Percentiles rank a stretch among this genome's conserved stretches.
phyloP scores from a whole-genome alignment of 495 filamentous ascomycete species.

The Halenospora varia region DNA sequence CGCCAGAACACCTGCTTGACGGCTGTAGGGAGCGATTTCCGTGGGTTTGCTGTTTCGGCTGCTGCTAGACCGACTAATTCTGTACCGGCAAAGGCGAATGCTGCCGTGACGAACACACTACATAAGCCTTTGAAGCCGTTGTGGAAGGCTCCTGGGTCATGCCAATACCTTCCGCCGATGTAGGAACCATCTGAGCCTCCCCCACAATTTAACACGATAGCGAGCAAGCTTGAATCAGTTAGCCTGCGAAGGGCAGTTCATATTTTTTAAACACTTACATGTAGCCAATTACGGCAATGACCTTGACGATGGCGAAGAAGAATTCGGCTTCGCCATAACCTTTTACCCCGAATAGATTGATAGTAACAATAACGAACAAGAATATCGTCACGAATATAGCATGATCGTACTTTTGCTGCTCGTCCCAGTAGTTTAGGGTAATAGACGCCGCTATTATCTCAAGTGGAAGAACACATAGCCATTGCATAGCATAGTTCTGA shows the following conservation, averaged over 20 bases:
- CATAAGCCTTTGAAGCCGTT: slow-evolving; percentile 94
- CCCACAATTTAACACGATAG: slow-evolving; percentile 73
- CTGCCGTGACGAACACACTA: slow-evolving; percentile 88
- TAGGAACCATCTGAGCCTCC: slow-evolving; percentile 67
- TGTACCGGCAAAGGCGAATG: slow-evolving; percentile 89
- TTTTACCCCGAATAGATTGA: slow-evolving; percentile 84
- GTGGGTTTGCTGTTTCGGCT: slow-evolving; percentile 81
- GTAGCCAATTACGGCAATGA: slow-evolving; percentile 81
- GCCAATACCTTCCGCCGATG: slow-evolving; percentile 82
- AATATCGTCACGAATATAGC: slow-evolving; percentile 87
- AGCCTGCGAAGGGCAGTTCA: neutral
- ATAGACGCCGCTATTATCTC: slow-evolving; percentile 90
- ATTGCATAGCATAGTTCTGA: slow-evolving; percentile 81
- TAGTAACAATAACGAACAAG: slow-evolving; percentile 64
- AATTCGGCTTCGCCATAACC: slow-evolving; percentile 93
- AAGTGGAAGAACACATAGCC: slow-evolving; percentile 82
- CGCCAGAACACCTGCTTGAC: slow-evolving; percentile 96
- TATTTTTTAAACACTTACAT: slow-evolving; percentile 56
- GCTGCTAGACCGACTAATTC: slow-evolving; percentile 91
- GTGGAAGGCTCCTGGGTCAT: slow-evolving; percentile 81
- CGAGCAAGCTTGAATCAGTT: slow-evolving; percentile 50
- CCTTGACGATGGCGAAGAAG: slow-evolving; percentile 80
- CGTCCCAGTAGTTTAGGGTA: slow-evolving; percentile 82
- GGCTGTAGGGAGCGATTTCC: slow-evolving; percentile 80
- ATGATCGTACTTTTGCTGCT: slow-evolving; percentile 47